Evolutionary conservation across 192 early-diverging fungal genomes (phyloP), one percentile per base, ranked within the genome.

Genomic region (Chytriomyces confervae): DNA sequence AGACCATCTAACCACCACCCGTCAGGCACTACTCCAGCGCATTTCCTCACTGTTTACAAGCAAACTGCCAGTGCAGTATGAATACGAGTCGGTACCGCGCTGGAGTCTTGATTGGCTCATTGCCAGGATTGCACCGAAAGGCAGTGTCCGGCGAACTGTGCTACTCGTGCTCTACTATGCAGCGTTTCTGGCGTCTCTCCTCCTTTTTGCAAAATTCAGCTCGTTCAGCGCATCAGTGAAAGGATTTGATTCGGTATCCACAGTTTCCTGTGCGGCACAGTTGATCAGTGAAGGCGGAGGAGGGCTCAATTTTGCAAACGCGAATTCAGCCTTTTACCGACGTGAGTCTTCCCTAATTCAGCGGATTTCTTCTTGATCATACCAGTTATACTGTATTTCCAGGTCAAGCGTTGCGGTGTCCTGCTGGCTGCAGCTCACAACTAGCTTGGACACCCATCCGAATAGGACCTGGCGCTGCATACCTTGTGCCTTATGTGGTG

Each of bases 401-500:
- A 74, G 50, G 20, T 62, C 6, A 29, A 43, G 72, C 72, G 8
- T 8, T 63, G 7, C 57, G 72, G 46, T 74, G 72, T 63, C 72
- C 72, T 11, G 72, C 72, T 20, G 61, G 61, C 10, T 74, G 72
- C 27, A 36, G 61, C 61, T 23, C 16, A 9, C 72, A 74, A 46
- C 27, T 63, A 0, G 72, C 72, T 0, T 74, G 72, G 72, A 20
- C 72, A 9, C 62, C 57, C 9, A 48, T 74, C 18, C 50, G 63
- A 45, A 20, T 74, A 13, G 72, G 11, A 36, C 24, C 10, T 9
- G 18, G 27, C 45, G 72, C 47, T 7, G 61, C 63, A 23, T 45
- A 74, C 43, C 62, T 63, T 7, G 18, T 20, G 20, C 77, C 82
- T 9, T 83, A 71, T 70, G 76, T 83, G 1, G 82, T 83, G 23